Percentiles rank a stretch among this genome's conserved stretches.
Evolutionary conservation across 495 filamentous ascomycete species (phyloP).

Genomic region (Penicillium bovifimosum): DNA sequence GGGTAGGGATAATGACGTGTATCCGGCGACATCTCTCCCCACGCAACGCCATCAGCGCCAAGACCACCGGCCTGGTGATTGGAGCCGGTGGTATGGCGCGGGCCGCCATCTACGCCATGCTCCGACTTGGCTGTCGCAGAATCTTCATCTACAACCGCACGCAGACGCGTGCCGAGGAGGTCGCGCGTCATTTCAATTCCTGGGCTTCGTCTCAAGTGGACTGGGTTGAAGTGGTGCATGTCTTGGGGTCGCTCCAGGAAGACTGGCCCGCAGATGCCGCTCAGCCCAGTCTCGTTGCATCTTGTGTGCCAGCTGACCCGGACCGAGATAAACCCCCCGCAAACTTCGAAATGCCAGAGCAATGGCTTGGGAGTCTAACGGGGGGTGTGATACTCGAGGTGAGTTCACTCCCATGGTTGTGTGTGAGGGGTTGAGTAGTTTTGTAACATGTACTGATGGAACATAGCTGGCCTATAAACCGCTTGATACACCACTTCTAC

Average conservation of each 20-base stretch:
- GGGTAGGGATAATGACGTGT: constrained; percentile 67
- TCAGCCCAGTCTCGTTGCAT: constrained; percentile 69
- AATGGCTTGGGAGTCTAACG: constrained; percentile 71
- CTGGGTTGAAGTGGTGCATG: constrained; percentile 50
- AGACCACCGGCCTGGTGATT: constrained; percentile 65
- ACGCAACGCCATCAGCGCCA: constrained; percentile 66
- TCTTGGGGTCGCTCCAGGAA: constrained; percentile 53
- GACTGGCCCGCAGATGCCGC: constrained; percentile 60
- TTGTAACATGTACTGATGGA: constrained; percentile 15
- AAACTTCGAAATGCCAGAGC: constrained; percentile 67
- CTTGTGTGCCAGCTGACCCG: constrained; percentile 67
- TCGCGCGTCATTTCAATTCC: constrained; percentile 67
- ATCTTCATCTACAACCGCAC: constrained; percentile 80
- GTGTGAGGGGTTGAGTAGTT: not conserved
- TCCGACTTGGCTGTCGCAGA: constrained; percentile 69
- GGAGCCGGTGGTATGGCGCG: constrained; percentile 81
- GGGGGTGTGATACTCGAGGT: constrained; percentile 78
- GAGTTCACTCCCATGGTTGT: constrained; percentile 3
- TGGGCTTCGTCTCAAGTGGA: constrained; percentile 44
- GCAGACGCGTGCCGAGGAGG: constrained; percentile 51
- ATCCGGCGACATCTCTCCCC: constrained; percentile 72
- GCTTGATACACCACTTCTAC: constrained; percentile 62
- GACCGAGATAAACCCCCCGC: constrained; percentile 58
- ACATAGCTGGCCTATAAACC: constrained; percentile 66
- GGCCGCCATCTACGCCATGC: constrained; percentile 72